phyloP scores from a whole-genome alignment of 169 alveolate genomes.

The Blepharisma undulans region DNA sequence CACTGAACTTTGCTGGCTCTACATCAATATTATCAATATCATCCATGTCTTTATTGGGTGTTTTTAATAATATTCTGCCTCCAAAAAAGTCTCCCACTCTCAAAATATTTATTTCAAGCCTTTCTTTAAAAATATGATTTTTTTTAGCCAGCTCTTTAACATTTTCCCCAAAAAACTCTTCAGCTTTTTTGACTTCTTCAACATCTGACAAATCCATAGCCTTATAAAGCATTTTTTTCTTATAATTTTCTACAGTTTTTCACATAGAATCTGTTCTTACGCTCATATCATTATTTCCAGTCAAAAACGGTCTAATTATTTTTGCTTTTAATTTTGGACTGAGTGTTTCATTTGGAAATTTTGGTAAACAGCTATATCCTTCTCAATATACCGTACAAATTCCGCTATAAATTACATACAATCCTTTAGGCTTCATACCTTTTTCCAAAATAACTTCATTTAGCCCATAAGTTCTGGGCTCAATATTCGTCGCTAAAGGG shows the following conservation, averaged over 20 bases:
- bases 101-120: not conserved
- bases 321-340: not conserved
- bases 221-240: not conserved
- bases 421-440: constrained; percentile 33
- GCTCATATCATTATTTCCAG: not conserved
- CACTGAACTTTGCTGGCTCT: constrained; percentile 22
- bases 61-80: not conserved
- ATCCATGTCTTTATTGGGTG: not conserved
- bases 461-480: not conserved
- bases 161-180: not conserved
- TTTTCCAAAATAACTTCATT: not conserved
- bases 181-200: not conserved
- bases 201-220: not conserved
- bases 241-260: not conserved
- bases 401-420: constrained; percentile 23
- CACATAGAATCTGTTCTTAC: not conserved
- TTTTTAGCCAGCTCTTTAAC: not conserved
- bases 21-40: not conserved
- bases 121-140: not conserved
- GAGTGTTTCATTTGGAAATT: not conserved
- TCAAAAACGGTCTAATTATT: not conserved
- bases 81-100: constrained; percentile 42
- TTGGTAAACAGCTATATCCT: not conserved
- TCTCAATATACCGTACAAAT: not conserved
- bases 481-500: constrained; percentile 36